Evolutionary conservation across 192 early-diverging fungal genomes (phyloP).

Genomic region (Funneliformis mosseae): DNA sequence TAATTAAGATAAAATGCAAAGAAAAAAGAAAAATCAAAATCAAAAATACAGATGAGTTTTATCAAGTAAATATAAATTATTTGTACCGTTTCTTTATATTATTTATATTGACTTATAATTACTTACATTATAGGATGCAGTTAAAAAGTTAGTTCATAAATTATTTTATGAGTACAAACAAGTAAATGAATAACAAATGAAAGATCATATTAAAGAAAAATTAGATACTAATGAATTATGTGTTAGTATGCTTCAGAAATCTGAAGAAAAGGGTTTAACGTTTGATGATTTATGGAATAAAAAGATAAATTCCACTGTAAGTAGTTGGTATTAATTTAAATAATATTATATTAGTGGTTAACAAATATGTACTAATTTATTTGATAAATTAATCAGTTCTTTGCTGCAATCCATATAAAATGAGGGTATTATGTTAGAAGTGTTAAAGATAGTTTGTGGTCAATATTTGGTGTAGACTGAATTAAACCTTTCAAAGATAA

Average conservation of each 20-base stretch:
- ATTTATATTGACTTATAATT: background rate
- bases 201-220: background rate
- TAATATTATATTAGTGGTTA: too few species aligned
- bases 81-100: background rate
- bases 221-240: background rate
- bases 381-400: background rate
- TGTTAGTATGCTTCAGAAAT: background rate
- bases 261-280: background rate
- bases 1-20: too few species aligned
- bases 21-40: background rate
- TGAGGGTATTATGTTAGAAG: background rate
- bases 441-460: background rate
- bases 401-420: background rate
- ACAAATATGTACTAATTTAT: background rate
- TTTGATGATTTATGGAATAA: background rate
- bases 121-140: background rate
- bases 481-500: background rate
- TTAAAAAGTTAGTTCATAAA: background rate
- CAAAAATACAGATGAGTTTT: background rate
- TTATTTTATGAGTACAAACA: background rate
- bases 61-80: background rate
- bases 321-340: too few species aligned
- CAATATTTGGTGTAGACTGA: background rate
- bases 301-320: background rate
- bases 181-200: background rate